These are phyloP conservation scores for Pythium rhizo-oryzae DNA, from an alignment of 352 stramenopile species.

Conservation along the genomic window DNA sequence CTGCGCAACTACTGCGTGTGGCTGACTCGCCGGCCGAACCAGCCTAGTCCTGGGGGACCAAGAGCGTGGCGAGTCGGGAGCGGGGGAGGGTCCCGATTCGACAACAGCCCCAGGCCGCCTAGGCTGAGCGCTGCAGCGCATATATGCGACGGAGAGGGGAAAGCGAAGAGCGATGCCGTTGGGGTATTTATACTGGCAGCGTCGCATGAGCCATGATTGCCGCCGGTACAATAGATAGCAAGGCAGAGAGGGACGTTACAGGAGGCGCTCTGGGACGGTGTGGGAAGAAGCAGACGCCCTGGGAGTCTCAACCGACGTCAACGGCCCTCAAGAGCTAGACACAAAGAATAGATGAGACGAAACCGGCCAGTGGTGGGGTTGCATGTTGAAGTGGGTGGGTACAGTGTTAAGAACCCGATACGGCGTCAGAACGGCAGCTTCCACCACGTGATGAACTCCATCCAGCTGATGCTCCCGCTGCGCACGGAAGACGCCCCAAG, in stretches of 20 bases:
- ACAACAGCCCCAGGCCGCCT: background rate
- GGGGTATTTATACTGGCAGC: conserved; percentile 1
- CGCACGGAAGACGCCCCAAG: background rate
- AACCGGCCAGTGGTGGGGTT: background rate
- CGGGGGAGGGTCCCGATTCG: too few relatives aligned
- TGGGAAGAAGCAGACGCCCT: conserved; percentile 8
- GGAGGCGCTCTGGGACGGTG: background rate
- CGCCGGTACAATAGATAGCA: background rate
- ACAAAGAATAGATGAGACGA: conserved; percentile 23
- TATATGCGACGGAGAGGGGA: background rate
- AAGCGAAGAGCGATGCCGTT: conserved; percentile 1
- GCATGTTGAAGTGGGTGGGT: conserved; percentile 16
- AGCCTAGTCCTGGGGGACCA: too few relatives aligned
- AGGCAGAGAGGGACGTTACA: background rate
- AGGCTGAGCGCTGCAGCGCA: background rate
- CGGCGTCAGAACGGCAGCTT: conserved; percentile 61
- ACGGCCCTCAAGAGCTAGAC: background rate
- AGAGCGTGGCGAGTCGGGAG: too few relatives aligned
- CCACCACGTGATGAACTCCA: conserved; percentile 82
- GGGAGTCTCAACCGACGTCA: conserved; percentile 9
- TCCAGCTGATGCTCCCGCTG: conserved; percentile 69
- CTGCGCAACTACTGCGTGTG: too few relatives aligned
- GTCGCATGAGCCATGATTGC: conserved; percentile 3
- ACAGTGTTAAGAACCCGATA: background rate
- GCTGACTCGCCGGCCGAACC: too few relatives aligned